Conservation (phyloP, 116 monocot species). For the Zostera marina region DNA sequence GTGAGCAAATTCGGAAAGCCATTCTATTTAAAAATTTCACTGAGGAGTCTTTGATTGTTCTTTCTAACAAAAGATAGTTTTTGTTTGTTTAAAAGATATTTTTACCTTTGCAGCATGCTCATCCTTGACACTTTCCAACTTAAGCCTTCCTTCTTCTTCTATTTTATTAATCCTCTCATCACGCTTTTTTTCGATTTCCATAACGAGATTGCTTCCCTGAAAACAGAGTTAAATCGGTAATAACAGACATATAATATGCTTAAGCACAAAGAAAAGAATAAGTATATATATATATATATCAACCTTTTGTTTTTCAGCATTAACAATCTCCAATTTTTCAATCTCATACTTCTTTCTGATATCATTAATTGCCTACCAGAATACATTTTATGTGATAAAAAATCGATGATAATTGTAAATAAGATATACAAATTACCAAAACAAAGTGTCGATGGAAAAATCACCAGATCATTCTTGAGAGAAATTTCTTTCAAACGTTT, state of each 20-base stretch:
- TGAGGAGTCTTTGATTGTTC: not conserved
- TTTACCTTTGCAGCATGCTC: conserved; percentile 65
- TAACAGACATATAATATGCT: not conserved
- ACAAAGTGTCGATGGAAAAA: not conserved
- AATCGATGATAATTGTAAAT: not conserved
- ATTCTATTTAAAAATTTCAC: too few relatives aligned
- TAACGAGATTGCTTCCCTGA: conserved; percentile 62
- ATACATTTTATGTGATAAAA: not conserved
- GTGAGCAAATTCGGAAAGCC: too few relatives aligned
- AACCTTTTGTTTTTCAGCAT: conserved; percentile 78
- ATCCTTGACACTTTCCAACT: conserved; percentile 40
- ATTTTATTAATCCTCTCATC: conserved; percentile 35
- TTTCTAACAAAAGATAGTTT: not conserved
- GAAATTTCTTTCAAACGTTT: conserved; percentile 92
- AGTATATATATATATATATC: conserved; percentile 10
- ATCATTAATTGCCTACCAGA: conserved; percentile 90
- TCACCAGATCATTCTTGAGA: conserved; percentile 88
- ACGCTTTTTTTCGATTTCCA: conserved; percentile 62
- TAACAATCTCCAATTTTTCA: conserved; percentile 68
- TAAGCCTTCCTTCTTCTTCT: conserved; percentile 39
- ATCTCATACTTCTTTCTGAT: conserved; percentile 74
- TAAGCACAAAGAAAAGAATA: not conserved
- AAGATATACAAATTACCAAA: not conserved
- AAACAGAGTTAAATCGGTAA: not conserved
- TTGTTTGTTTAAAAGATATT: not conserved